A percentile compares a stretch with the other conserved stretches of the same genome.
These are phyloP conservation scores for Nakazawaea populi DNA, from an alignment of 805 yeast species.

Conservation along the genomic window DNA sequence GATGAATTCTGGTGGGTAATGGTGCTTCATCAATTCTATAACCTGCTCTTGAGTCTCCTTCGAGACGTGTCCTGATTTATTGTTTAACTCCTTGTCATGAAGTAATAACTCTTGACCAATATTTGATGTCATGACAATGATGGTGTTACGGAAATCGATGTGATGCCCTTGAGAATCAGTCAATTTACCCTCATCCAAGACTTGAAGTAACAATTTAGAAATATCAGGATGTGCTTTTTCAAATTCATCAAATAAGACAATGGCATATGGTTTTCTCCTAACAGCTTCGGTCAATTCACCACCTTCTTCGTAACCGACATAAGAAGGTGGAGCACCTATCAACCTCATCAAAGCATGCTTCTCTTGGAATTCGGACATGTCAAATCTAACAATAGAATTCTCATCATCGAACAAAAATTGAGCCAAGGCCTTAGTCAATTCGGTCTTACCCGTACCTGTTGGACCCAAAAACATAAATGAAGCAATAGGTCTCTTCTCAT, in stretches of 20 bases:
- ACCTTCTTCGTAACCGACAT: conserved; percentile 92
- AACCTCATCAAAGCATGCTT: conserved; percentile 85
- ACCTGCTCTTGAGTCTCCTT: conserved; percentile 51
- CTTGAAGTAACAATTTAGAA: conserved; percentile 86
- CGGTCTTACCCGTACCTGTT: conserved; percentile 98
- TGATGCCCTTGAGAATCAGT: conserved; percentile 95
- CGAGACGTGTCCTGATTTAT: conserved; percentile 55
- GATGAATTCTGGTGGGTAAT: conserved; percentile 92
- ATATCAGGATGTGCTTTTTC: conserved; percentile 97
- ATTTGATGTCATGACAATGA: conserved; percentile 94
- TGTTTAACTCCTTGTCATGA: conserved; percentile 47
- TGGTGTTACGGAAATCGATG: conserved; percentile 90
- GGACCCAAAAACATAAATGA: conserved; percentile 97
- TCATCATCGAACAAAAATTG: conserved; percentile 89
- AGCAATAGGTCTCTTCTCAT: conserved; percentile 92
- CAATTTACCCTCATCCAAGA: conserved; percentile 88
- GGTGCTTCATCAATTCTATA: conserved; percentile 56
- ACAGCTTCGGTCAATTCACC: conserved; percentile 97
- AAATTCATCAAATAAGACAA: conserved; percentile 89
- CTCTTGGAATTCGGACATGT: conserved; percentile 98
- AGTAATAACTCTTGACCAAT: conserved; percentile 89
- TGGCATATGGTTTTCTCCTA: conserved; percentile 90
- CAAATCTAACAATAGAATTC: conserved; percentile 81
- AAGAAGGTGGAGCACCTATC: conserved; percentile 98
- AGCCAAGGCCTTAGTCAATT: conserved; percentile 86